These are phyloP conservation scores for Geotrichum phurueaensis DNA, from an alignment of 1,139 yeast genomes.

Conservation along the genomic window DNA sequence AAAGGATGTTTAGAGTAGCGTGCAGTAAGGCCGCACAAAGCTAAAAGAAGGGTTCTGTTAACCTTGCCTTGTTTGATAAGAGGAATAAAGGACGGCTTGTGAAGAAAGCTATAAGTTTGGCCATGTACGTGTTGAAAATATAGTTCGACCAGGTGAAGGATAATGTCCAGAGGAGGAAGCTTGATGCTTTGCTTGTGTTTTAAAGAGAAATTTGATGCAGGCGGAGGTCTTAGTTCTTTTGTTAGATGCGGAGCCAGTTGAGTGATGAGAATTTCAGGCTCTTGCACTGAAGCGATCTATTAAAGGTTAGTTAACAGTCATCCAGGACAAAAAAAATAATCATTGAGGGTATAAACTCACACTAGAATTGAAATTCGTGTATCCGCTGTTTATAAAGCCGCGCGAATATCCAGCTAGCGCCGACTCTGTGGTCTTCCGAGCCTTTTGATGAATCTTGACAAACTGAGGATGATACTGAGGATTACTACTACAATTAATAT, in stretches of 20 bases:
- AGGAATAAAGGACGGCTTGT: constrained; percentile 33
- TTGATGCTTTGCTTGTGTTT: neutral
- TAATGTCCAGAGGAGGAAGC: constrained; percentile 23
- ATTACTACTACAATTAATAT: constrained; percentile 20
- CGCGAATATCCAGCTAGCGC: constrained; percentile 1
- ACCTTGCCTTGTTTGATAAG: constrained; percentile 31
- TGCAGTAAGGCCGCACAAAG: constrained; percentile 37
- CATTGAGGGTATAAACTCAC: neutral
- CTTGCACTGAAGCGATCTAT: neutral
- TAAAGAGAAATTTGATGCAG: neutral
- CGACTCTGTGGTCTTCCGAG: neutral
- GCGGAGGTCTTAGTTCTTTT: constrained; percentile 10
- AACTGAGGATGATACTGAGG: constrained; percentile 16
- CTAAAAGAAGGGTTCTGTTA: constrained; percentile 31
- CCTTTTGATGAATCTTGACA: constrained; percentile 15
- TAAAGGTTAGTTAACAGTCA: neutral
- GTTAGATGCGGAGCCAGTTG: constrained; percentile 12
- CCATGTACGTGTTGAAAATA: constrained; percentile 35
- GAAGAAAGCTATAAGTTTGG: constrained; percentile 37
- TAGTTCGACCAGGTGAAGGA: constrained; percentile 28
- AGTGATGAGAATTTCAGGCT: constrained; percentile 14
- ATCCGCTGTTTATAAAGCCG: constrained; percentile 5
- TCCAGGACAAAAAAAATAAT: neutral
- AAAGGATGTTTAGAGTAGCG: constrained; percentile 35
- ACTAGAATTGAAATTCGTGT: neutral